Evolutionary conservation across 2,329 filamentous ascomycete species (phyloP).

Genomic region (Delphinella strobiligena): DNA sequence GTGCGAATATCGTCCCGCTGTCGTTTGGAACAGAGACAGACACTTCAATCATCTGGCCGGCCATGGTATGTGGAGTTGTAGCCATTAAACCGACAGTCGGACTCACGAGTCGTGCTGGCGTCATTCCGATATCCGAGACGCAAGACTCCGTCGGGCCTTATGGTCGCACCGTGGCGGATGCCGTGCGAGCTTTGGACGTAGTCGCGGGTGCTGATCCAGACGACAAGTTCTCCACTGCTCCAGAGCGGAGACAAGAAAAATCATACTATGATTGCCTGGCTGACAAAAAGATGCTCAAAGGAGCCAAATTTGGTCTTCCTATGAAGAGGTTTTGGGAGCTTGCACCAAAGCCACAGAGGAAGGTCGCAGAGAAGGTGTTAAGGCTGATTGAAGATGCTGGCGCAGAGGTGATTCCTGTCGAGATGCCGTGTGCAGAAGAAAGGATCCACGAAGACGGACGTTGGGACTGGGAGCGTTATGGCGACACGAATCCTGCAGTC

Average conservation of each 20-base stretch:
- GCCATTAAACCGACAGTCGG: slow-evolving; percentile 13
- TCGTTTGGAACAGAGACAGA: slow-evolving; percentile 12
- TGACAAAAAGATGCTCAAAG: slow-evolving; percentile 37
- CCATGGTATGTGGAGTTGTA: slow-evolving; percentile 9
- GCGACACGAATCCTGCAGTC: slow-evolving; percentile 4
- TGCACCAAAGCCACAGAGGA: slow-evolving; percentile 37
- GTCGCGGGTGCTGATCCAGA: slow-evolving; percentile 9
- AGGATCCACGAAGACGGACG: slow-evolving; percentile 15
- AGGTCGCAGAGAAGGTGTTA: slow-evolving; percentile 37
- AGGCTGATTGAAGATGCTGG: slow-evolving; percentile 42
- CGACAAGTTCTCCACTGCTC: slow-evolving; percentile 5
- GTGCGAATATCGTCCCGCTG: slow-evolving; percentile 8
- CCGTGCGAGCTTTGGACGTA: slow-evolving; percentile 7
- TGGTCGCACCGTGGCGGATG: slow-evolving; percentile 10
- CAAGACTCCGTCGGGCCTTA: slow-evolving; percentile 11
- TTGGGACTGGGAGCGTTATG: slow-evolving; percentile 18
- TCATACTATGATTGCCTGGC: slow-evolving; percentile 42
- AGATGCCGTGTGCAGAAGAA: slow-evolving; percentile 19
- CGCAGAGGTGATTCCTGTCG: slow-evolving; percentile 15
- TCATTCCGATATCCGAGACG: slow-evolving; percentile 11
- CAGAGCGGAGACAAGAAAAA: slow-evolving; percentile 4
- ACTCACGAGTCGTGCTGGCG: slow-evolving; percentile 9
- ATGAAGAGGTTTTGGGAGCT: slow-evolving; percentile 53
- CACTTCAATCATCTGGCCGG: slow-evolving; percentile 14
- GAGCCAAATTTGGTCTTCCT: slow-evolving; percentile 49